Conservation (phyloP, 1,284 basidiomycete genomes). For the Leccinum insolens region DNA sequence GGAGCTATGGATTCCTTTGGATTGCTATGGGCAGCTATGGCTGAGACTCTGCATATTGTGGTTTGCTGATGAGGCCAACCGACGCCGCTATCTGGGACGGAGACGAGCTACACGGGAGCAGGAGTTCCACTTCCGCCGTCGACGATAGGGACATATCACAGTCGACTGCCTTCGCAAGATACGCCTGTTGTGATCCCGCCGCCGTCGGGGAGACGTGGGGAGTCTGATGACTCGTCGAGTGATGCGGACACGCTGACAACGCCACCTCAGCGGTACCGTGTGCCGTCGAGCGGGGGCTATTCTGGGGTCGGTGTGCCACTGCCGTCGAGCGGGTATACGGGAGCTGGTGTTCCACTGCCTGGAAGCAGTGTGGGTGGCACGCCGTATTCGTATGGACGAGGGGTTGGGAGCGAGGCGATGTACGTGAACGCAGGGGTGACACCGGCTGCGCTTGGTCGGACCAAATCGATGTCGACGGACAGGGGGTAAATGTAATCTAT, state of each 20-base stretch:
- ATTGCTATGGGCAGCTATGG: no score
- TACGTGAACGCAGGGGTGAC: slow-evolving; percentile 22
- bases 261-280: slow-evolving; percentile 27
- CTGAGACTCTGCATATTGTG: no score
- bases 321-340: neutral
- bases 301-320: slow-evolving; percentile 3
- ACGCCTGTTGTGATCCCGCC: slow-evolving; percentile 32
- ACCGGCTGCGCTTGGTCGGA: slow-evolving; percentile 19
- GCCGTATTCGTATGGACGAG: slow-evolving; percentile 21
- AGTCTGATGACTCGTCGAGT: slow-evolving; percentile 31
- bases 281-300: slow-evolving; percentile 19
- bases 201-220: slow-evolving; percentile 23
- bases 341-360: slow-evolving; percentile 14
- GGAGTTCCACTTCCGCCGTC: slow-evolving; percentile 31
- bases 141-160: slow-evolving; percentile 28
- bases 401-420: slow-evolving; percentile 10
- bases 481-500: slow-evolving; percentile 5
- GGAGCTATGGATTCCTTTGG: no score
- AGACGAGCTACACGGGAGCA: slow-evolving; percentile 26
- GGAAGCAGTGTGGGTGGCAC: slow-evolving; percentile 15
- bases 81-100: slow-evolving; percentile 15
- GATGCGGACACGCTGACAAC: slow-evolving; percentile 33
- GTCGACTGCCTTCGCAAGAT: slow-evolving; percentile 21
- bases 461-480: slow-evolving; percentile 20
- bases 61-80: slow-evolving; percentile 10